A percentile compares a stretch with the other conserved stretches of the same genome.
Conservation (phyloP, 2,329 filamentous ascomycete genomes). For the Chaetomiaceae sp. region DNA sequence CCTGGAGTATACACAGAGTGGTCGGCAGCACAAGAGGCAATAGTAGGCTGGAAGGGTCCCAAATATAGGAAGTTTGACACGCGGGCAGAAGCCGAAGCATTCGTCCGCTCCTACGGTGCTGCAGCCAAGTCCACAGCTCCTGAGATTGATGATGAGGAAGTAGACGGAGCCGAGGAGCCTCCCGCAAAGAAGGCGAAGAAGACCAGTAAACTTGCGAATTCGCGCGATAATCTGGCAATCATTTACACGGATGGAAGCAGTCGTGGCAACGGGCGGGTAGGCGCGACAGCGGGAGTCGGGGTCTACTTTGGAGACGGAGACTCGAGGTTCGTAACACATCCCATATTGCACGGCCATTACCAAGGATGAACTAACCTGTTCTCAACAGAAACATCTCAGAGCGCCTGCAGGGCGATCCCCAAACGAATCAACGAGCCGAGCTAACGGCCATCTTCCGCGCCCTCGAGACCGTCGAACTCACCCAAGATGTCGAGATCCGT, state of each 20-base stretch:
- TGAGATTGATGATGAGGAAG: conserved; percentile 25
- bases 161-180: conserved; percentile 35
- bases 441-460: conserved; percentile 82
- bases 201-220: conserved; percentile 19
- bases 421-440: conserved; percentile 97
- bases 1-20: conserved; percentile 62
- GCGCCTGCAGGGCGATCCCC: conserved; percentile 64
- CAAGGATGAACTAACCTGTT: conserved; percentile 18
- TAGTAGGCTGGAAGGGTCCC: conserved; percentile 66
- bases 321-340: conserved; percentile 42
- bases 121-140: conserved; percentile 39
- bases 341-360: no score
- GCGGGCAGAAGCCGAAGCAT: conserved; percentile 70
- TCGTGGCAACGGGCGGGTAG: conserved; percentile 52
- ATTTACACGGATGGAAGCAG: conserved; percentile 63
- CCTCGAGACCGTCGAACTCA: conserved; percentile 66
- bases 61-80: conserved; percentile 67
- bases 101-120: conserved; percentile 53
- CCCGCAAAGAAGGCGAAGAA: conserved; percentile 34
- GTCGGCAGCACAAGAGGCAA: conserved; percentile 67
- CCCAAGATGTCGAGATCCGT: conserved; percentile 68
- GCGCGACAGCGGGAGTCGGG: conserved; percentile 57
- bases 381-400: conserved; percentile 62
- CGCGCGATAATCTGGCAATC: conserved; percentile 31
- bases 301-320: conserved; percentile 60